Conservation (phyloP, 2,329 filamentous ascomycete species). For the Talaromyces pinophilus region DNA sequence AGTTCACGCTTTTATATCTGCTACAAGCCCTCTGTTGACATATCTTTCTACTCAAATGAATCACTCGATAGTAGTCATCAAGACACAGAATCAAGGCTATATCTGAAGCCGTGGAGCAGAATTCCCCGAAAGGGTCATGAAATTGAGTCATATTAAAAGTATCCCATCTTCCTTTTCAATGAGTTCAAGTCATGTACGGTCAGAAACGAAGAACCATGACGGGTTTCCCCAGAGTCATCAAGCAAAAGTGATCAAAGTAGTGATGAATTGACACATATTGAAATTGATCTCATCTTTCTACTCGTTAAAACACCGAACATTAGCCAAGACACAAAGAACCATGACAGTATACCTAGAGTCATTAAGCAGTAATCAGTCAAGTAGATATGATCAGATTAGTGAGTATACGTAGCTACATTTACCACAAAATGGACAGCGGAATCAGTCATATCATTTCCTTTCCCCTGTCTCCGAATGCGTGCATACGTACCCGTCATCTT, state of each 20-base stretch:
- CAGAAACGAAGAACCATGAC: neutral
- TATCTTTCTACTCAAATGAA: neutral
- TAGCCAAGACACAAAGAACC: neutral
- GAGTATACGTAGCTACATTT: neutral
- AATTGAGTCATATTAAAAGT: neutral
- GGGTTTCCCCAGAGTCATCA: neutral
- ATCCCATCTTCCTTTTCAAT: neutral
- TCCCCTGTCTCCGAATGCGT: neutral
- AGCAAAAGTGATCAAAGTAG: neutral
- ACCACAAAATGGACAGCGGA: neutral
- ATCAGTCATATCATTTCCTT: neutral
- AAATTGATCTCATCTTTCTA: neutral
- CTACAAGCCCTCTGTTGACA: neutral
- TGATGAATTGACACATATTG: neutral
- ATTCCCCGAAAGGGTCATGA: neutral
- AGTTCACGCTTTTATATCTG: neutral
- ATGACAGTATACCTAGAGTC: neutral
- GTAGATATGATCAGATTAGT: neutral
- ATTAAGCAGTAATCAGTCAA: neutral
- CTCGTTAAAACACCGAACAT: neutral
- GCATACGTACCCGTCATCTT: neutral
- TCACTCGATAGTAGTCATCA: neutral
- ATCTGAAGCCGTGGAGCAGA: neutral
- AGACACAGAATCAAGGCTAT: neutral
- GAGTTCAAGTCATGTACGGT: neutral